A percentile compares a stretch with the other conserved stretches of the same genome.
phyloP scores from a whole-genome alignment of 768 basidiomycete genomes.

The Hortiboletus flavorubellus region DNA sequence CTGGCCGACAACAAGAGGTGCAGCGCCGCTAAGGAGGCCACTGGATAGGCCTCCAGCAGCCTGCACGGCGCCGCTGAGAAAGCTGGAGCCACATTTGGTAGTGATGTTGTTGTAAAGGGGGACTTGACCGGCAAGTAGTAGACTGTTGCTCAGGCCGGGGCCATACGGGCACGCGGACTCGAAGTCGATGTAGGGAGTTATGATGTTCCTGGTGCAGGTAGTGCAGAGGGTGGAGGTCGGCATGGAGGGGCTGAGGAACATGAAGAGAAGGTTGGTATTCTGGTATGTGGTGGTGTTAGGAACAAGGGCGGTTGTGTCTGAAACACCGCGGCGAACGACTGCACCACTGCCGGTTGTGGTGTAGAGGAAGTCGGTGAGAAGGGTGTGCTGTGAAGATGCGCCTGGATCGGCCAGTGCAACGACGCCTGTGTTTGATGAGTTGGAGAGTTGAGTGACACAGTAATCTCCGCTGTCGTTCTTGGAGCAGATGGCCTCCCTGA shows the following conservation, averaged over 20 bases:
- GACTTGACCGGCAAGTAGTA: conserved; percentile 63
- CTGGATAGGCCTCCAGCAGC: conserved; percentile 60
- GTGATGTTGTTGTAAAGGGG: conserved; percentile 61
- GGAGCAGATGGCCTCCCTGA: conserved; percentile 67
- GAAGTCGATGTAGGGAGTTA: conserved; percentile 74
- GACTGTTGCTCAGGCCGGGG: conserved; percentile 63
- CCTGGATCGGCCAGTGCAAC: conserved; percentile 9
- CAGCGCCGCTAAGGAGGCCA: conserved; percentile 33
- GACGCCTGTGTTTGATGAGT: conserved; percentile 22
- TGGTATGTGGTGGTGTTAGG: conserved; percentile 57
- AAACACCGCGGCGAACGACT: conserved; percentile 24
- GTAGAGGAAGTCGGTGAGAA: conserved; percentile 27
- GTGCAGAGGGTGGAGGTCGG: conserved; percentile 64
- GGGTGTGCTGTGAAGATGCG: conserved; percentile 8
- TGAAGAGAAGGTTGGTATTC: conserved; percentile 70
- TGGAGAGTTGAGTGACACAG: conserved; percentile 56
- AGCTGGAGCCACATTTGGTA: conserved; percentile 64
- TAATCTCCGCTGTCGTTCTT: conserved; percentile 69
- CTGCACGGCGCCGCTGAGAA: conserved; percentile 63
- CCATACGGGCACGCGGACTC: conserved; percentile 72
- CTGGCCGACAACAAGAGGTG: conserved; percentile 22
- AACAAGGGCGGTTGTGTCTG: conserved; percentile 24
- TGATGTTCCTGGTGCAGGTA: conserved; percentile 72
- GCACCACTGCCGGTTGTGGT: conserved; percentile 19
- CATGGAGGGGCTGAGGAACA: conserved; percentile 62